A percentile compares a stretch with the other conserved stretches of the same genome.
phyloP scores from a whole-genome alignment of 371 early-diverging fungal species.

The Mycotypha africana region DNA sequence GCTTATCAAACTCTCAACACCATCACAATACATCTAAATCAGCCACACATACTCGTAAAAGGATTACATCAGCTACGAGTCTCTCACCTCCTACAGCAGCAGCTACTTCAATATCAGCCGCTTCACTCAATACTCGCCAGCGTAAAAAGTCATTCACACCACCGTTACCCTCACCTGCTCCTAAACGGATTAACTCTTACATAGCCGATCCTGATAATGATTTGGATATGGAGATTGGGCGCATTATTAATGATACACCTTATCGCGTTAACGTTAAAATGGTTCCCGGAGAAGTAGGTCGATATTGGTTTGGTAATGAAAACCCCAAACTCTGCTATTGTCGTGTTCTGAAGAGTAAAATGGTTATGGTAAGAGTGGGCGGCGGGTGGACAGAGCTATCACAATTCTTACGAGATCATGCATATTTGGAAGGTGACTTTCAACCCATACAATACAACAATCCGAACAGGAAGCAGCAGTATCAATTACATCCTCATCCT shows the following conservation, averaged over 20 bases:
- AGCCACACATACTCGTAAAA: slow-evolving; percentile 11
- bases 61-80: too few species aligned
- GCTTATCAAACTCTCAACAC: slow-evolving; percentile 1
- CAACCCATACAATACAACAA: slow-evolving; percentile 24
- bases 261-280: slow-evolving; percentile 45
- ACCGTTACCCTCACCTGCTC: neutral
- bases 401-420: slow-evolving; percentile 46
- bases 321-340: slow-evolving; percentile 69
- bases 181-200: slow-evolving; percentile 39
- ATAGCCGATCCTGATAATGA: slow-evolving; percentile 59
- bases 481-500: too few species aligned
- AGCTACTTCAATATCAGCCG: too few species aligned
- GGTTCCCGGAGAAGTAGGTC: slow-evolving; percentile 61
- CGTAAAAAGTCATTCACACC: too few species aligned
- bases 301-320: slow-evolving; percentile 69
- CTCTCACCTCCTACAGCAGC: too few species aligned
- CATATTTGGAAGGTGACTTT: slow-evolving; percentile 38
- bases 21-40: slow-evolving; percentile 31
- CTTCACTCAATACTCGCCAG: too few species aligned
- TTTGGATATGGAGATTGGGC: slow-evolving; percentile 69
- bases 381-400: slow-evolving; percentile 72
- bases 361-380: slow-evolving; percentile 77
- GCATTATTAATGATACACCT: slow-evolving; percentile 58
- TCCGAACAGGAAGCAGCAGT: neutral
- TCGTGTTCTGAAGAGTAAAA: slow-evolving; percentile 59